A percentile compares a stretch with the other conserved stretches of the same genome.
phyloP scores from a whole-genome alignment of 805 yeast species.

The Lipomyces kockii region DNA sequence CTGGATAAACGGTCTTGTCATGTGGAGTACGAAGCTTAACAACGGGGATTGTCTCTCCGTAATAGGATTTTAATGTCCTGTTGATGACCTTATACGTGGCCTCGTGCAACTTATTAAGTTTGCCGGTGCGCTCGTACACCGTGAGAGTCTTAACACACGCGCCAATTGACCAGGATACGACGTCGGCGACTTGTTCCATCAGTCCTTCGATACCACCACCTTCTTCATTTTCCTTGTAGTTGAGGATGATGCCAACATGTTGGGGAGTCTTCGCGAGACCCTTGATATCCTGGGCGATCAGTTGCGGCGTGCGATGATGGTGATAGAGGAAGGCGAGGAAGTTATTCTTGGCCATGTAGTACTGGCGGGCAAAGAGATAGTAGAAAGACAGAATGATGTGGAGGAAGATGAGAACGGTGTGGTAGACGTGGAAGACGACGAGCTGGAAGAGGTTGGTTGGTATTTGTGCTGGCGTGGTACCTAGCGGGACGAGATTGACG shows the following conservation, averaged over 20 bases:
- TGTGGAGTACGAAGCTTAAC: slow-evolving; percentile 27
- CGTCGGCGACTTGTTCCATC: slow-evolving; percentile 73
- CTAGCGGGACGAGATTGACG: slow-evolving; percentile 20
- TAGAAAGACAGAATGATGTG: slow-evolving; percentile 32
- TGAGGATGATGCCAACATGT: slow-evolving; percentile 74
- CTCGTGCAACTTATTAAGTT: slow-evolving; percentile 22
- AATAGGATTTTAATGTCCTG: slow-evolving; percentile 27
- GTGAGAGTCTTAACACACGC: slow-evolving; percentile 77
- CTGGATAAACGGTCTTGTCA: slow-evolving; percentile 18
- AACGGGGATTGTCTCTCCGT: slow-evolving; percentile 23
- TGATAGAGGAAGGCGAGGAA: slow-evolving; percentile 37
- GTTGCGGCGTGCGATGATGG: slow-evolving; percentile 65
- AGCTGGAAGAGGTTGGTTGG: slow-evolving; percentile 28
- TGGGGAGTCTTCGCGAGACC: slow-evolving; percentile 77
- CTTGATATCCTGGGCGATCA: slow-evolving; percentile 81
- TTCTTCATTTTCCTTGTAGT: slow-evolving; percentile 74
- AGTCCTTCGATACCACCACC: slow-evolving; percentile 89
- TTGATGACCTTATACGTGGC: slow-evolving; percentile 22
- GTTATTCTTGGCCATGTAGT: slow-evolving; percentile 32
- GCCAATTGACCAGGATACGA: slow-evolving; percentile 86
- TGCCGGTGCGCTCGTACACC: slow-evolving; percentile 62
- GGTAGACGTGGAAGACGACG: slow-evolving; percentile 28
- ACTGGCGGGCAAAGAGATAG: slow-evolving; percentile 13
- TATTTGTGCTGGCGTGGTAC: slow-evolving; percentile 11
- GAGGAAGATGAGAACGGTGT: slow-evolving; percentile 30